Evolutionary conservation across 441 rosid species (phyloP).

Genomic region (Cnidoscolus chayamansa): DNA sequence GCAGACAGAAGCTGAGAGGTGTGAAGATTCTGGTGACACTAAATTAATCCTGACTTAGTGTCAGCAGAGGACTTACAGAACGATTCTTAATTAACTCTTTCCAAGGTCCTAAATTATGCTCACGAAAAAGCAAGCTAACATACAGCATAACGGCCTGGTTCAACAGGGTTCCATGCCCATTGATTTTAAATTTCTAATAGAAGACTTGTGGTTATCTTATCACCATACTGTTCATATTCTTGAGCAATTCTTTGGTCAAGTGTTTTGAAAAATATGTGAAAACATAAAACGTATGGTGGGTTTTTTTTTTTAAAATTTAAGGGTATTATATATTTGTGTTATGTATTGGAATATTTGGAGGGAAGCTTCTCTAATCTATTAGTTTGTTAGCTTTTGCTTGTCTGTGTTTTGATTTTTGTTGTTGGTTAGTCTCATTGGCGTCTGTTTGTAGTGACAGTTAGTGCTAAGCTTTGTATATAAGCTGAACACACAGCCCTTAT

Average conservation of each 20-base stretch:
- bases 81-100: conserved; percentile 16
- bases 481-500: too few species aligned
- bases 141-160: not conserved
- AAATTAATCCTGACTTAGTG: conserved; percentile 30
- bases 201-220: not conserved
- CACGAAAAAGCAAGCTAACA: not conserved
- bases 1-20: conserved; percentile 21
- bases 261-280: too few species aligned
- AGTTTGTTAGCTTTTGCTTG: too few species aligned
- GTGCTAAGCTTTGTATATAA: too few species aligned
- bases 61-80: conserved; percentile 29
- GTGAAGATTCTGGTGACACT: conserved; percentile 22
- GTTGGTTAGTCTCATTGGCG: too few species aligned
- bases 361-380: too few species aligned
- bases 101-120: not conserved
- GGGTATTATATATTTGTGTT: too few species aligned
- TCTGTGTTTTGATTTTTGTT: too few species aligned
- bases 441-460: too few species aligned
- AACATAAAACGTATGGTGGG: too few species aligned
- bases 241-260: not conserved
- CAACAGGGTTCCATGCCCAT: not conserved
- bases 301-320: too few species aligned
- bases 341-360: too few species aligned
- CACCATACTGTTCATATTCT: not conserved
- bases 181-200: not conserved